phyloP scores from a whole-genome alignment of 805 yeast species.

The Candida tammaniensis region DNA sequence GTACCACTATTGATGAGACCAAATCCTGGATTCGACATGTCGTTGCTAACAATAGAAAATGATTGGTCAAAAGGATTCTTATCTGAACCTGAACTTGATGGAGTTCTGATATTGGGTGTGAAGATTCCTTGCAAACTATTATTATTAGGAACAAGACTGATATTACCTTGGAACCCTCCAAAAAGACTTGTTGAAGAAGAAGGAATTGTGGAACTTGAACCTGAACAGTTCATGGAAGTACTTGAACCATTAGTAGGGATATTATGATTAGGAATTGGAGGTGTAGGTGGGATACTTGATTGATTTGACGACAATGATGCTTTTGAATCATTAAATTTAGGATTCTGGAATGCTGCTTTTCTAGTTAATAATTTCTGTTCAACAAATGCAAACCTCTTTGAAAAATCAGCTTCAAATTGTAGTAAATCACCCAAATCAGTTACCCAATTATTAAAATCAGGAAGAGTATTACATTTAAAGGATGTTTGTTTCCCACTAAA shows the following conservation, averaged over 20 bases:
- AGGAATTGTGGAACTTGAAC: not conserved
- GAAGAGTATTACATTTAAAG: constrained; percentile 44
- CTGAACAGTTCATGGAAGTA: not conserved
- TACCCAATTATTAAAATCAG: constrained; percentile 51
- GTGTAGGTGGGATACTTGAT: constrained; percentile 2
- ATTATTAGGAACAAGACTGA: no score
- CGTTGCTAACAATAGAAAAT: constrained; percentile 2
- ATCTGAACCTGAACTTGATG: constrained; percentile 25
- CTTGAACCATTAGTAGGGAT: not conserved
- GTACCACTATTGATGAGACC: constrained; percentile 3
- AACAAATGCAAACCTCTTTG: constrained; percentile 49
- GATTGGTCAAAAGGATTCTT: constrained; percentile 37
- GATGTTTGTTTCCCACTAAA: constrained; percentile 29
- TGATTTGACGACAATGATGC: constrained; percentile 3
- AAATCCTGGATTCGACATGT: not conserved
- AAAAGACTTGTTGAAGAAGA: not conserved
- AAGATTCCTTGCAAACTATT: constrained; percentile 32
- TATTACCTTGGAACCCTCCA: no score
- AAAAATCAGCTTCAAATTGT: constrained; percentile 41
- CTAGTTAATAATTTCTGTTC: constrained; percentile 37
- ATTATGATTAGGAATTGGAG: not conserved
- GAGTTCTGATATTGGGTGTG: constrained; percentile 37
- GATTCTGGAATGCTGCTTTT: not conserved
- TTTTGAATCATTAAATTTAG: constrained; percentile 4
- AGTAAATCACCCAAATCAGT: constrained; percentile 53